phyloP scores from a whole-genome alignment of 345 rosid species.

The Anastatica hierochuntica region DNA sequence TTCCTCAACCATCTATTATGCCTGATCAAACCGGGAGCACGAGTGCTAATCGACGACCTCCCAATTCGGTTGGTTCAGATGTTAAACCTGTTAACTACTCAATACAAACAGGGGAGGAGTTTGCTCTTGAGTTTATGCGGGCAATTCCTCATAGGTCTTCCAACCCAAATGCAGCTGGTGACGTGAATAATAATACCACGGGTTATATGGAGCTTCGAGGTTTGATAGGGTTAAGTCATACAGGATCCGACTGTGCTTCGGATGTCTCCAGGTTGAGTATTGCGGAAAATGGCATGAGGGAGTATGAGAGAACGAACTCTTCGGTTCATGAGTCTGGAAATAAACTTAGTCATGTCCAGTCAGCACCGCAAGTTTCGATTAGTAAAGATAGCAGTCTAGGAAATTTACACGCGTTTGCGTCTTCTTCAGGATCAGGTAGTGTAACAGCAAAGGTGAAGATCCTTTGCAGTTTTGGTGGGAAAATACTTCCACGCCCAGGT shows the following conservation, averaged over 20 bases:
- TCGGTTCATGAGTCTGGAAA: slow-evolving; percentile 34
- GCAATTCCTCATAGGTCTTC: slow-evolving; percentile 46
- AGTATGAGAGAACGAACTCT: too few relatives aligned
- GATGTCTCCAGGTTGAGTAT: too few relatives aligned
- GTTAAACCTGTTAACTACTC: slow-evolving; percentile 73
- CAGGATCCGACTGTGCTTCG: too few relatives aligned
- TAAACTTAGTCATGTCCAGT: slow-evolving; percentile 39
- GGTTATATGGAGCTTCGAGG: too few relatives aligned
- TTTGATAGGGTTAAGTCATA: too few relatives aligned
- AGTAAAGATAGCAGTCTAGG: slow-evolving; percentile 32
- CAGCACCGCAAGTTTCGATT: slow-evolving; percentile 33
- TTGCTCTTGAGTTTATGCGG: slow-evolving; percentile 80
- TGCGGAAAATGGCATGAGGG: slow-evolving; percentile 35
- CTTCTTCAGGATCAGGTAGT: slow-evolving; percentile 39
- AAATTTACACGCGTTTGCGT: slow-evolving; percentile 21
- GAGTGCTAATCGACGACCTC: slow-evolving; percentile 28
- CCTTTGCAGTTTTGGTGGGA: slow-evolving; percentile 88
- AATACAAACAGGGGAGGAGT: slow-evolving; percentile 86
- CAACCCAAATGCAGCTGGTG: slow-evolving; percentile 32
- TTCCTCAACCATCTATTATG: slow-evolving; percentile 38
- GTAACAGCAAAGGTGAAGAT: slow-evolving; percentile 48
- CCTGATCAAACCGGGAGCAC: slow-evolving; percentile 30
- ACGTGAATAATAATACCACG: too few relatives aligned
- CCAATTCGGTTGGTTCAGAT: slow-evolving; percentile 37
- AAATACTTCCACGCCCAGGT: slow-evolving; percentile 75